These are phyloP conservation scores for Geotrichum candidum DNA, from an alignment of 1,139 yeast species.

Conservation along the genomic window DNA sequence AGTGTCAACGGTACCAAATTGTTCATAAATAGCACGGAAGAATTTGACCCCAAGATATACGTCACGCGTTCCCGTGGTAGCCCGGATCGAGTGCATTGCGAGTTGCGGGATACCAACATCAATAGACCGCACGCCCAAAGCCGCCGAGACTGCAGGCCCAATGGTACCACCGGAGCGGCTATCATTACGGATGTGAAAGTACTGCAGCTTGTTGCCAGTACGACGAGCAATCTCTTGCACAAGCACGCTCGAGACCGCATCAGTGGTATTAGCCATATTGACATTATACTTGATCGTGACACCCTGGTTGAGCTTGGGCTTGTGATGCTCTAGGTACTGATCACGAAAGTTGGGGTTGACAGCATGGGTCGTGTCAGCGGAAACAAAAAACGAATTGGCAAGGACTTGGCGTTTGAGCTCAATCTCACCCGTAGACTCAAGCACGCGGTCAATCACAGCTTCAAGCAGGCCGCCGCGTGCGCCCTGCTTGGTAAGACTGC, in stretches of 20 bases:
- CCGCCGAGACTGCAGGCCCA: slow-evolving; percentile 60
- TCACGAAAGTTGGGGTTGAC: slow-evolving; percentile 77
- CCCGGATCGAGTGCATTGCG: slow-evolving; percentile 78
- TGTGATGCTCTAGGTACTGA: slow-evolving; percentile 58
- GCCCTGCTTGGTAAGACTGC: slow-evolving; percentile 85
- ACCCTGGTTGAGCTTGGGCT: slow-evolving; percentile 69
- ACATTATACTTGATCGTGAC: slow-evolving; percentile 60
- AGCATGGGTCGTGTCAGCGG: slow-evolving; percentile 93
- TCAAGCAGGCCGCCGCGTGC: slow-evolving; percentile 87
- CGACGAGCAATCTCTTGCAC: slow-evolving; percentile 46
- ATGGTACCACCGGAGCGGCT: slow-evolving; percentile 74
- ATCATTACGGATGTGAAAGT: slow-evolving; percentile 52
- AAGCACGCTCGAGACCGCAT: slow-evolving; percentile 54
- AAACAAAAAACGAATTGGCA: slow-evolving; percentile 70
- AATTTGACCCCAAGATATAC: slow-evolving; percentile 61
- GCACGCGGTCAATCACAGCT: slow-evolving; percentile 61
- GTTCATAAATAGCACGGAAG: slow-evolving; percentile 54
- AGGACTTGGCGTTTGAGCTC: slow-evolving; percentile 30
- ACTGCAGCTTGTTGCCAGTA: slow-evolving; percentile 51
- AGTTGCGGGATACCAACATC: slow-evolving; percentile 75
- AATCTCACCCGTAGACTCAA: slow-evolving; percentile 51
- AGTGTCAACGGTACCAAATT: slow-evolving; percentile 51
- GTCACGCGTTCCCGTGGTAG: slow-evolving; percentile 66
- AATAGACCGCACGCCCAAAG: slow-evolving; percentile 68
- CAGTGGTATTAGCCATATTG: slow-evolving; percentile 68